phyloP scores from a whole-genome alignment of 768 basidiomycete genomes.

The Boletus insuetus region DNA sequence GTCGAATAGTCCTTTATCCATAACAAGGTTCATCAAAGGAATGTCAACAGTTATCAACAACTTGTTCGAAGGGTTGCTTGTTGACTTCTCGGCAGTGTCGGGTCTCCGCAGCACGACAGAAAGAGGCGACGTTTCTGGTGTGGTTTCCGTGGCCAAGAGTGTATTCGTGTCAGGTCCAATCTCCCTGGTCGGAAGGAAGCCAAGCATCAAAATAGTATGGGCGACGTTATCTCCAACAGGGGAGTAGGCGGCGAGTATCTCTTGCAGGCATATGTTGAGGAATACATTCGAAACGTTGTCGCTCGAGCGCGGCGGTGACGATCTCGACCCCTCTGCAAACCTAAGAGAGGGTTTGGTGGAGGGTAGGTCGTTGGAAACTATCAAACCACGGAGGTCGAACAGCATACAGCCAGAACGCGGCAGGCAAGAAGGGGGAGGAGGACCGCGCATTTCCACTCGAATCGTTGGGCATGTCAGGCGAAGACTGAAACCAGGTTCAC shows the following conservation, averaged over 20 bases:
- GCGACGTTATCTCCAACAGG: conserved; percentile 39
- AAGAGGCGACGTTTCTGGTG: conserved; percentile 16
- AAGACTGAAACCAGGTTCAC: conserved; percentile 20
- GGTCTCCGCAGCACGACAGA: conserved; percentile 20
- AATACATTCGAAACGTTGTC: conserved; percentile 20
- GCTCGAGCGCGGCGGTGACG: background rate
- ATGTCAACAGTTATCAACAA: conserved; percentile 36
- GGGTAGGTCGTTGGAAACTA: conserved; percentile 33
- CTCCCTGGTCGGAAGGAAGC: conserved; percentile 35
- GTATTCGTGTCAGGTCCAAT: conserved; percentile 13
- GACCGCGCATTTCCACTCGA: conserved; percentile 66
- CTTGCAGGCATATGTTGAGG: conserved; percentile 40
- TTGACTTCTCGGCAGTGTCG: background rate
- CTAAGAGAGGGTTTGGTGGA: conserved; percentile 24
- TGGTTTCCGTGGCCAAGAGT: conserved; percentile 26
- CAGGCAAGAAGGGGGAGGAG: conserved; percentile 45
- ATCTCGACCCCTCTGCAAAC: conserved; percentile 25
- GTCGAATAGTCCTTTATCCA: conserved; percentile 69
- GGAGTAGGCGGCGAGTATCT: conserved; percentile 51
- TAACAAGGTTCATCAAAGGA: conserved; percentile 59
- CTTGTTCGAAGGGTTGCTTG: conserved; percentile 2
- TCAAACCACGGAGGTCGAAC: conserved; percentile 58
- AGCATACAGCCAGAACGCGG: conserved; percentile 69
- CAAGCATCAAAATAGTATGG: conserved; percentile 48
- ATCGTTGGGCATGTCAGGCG: conserved; percentile 51